These are phyloP conservation scores for Leptodermis oblonga DNA, from an alignment of 257 asterid genomes.

Conservation along the genomic window DNA sequence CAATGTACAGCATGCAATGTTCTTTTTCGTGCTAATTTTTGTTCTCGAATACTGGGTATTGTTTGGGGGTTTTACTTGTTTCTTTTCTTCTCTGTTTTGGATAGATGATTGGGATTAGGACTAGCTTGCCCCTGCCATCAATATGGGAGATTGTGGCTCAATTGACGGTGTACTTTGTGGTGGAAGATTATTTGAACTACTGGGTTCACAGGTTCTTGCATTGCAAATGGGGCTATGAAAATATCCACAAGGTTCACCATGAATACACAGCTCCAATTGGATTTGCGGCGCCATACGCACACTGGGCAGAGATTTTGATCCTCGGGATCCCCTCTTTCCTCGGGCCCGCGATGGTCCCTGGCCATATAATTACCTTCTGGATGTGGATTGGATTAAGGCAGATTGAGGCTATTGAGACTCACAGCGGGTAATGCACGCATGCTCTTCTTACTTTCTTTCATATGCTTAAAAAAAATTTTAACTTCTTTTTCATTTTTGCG, in stretches of 20 bases:
- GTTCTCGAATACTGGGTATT: background rate
- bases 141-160: constrained; percentile 68
- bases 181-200: constrained; percentile 89
- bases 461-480: constrained; percentile 1
- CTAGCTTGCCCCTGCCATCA: constrained; percentile 91
- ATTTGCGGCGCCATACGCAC: constrained; percentile 95
- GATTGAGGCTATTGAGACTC: constrained; percentile 98
- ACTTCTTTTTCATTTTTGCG: constrained; percentile 20
- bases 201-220: constrained; percentile 95
- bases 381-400: constrained; percentile 92
- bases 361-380: constrained; percentile 96
- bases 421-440: constrained; percentile 94
- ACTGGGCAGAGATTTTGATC: constrained; percentile 94
- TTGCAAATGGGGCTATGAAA: constrained; percentile 95
- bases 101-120: constrained; percentile 78
- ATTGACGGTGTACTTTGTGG: constrained; percentile 67
- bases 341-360: constrained; percentile 91
- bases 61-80: background rate
- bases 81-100: background rate
- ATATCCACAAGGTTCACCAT: constrained; percentile 93
- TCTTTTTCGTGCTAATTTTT: background rate
- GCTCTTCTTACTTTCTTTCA: constrained; percentile 23
- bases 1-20: too few species aligned
- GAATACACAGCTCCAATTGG: constrained; percentile 95
- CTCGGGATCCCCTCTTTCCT: constrained; percentile 94